Evolutionary conservation across 2,329 filamentous ascomycete species (phyloP), one percentile per base, ranked within the genome.

Genomic region (Alternaria metachromatica): DNA sequence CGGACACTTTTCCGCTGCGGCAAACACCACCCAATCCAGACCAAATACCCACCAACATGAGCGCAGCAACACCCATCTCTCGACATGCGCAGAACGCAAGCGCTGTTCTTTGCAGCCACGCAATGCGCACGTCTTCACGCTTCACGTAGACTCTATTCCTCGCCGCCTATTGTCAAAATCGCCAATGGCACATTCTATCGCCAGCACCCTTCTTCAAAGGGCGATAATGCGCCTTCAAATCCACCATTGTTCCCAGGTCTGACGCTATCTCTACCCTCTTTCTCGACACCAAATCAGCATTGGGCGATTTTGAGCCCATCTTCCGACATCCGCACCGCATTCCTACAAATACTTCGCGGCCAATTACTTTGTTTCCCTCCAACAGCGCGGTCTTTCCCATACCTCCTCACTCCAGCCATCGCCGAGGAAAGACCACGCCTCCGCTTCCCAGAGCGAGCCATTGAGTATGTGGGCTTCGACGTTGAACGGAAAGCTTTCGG

Each of bases 401-500:
- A 91, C 76, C 86, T 98, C 3, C 86, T 90, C 13, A 88, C 86
- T 3, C 85, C 87, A 51, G 84, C 86, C 6, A 85, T 93, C 7
- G 82, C 87, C 3, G 64, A 74, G 6, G 85, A 82, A 71, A 84
- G 84, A 66, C 80, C 79, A 21, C 82, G 84, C 3, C 79, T 92
- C 51, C 85, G 87, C 48, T 86, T 84, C 56, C 88, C 91, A 0
- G 84, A 84, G 12, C 85, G 85, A 68, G 93, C 93, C 0, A 91
- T 99, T 62, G 90, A 90, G 71, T 95, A 97, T 83, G 94, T 98
- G 10, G 95, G 96, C 0, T 98, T 98, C 75, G 92, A 93, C 74
- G 89, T 88, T 3, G 92, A 94, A 70, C 86, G 88, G 25, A 85
- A 86, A 6, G 81, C 84, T 53, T 81, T 87, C 13, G 82, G 87